These are phyloP conservation scores for Populus ilicifolia DNA, from an alignment of 345 rosid genomes.

Conservation along the genomic window DNA sequence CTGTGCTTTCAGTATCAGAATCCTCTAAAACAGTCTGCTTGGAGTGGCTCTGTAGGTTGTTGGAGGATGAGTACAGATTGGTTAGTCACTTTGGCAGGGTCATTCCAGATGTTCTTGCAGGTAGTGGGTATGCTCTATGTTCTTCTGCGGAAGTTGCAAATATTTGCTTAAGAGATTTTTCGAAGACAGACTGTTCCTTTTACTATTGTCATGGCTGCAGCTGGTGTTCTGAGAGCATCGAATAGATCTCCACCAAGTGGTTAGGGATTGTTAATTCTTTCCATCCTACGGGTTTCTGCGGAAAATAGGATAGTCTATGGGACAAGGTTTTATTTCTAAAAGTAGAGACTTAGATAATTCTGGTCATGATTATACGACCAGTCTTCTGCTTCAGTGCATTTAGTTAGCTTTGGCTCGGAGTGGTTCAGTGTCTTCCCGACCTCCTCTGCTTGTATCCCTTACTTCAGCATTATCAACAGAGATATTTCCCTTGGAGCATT, in stretches of 20 bases:
- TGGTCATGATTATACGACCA: slow-evolving; percentile 24
- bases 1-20: slow-evolving; percentile 50
- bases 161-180: slow-evolving; percentile 31
- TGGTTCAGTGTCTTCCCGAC: slow-evolving; percentile 51
- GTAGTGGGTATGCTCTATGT: slow-evolving; percentile 73
- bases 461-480: slow-evolving; percentile 65
- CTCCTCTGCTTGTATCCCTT: slow-evolving; percentile 53
- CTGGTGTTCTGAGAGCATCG: slow-evolving; percentile 71
- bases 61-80: slow-evolving; percentile 51
- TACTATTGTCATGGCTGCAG: slow-evolving; percentile 65
- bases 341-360: slow-evolving; percentile 24
- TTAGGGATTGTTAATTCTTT: slow-evolving; percentile 39
- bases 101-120: slow-evolving; percentile 64
- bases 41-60: slow-evolving; percentile 52
- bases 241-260: slow-evolving; percentile 34
- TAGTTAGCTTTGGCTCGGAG: slow-evolving; percentile 77
- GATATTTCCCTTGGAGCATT: slow-evolving; percentile 56
- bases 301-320: slow-evolving; percentile 48
- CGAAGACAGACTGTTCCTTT: slow-evolving; percentile 39
- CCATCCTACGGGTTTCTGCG: slow-evolving; percentile 47
- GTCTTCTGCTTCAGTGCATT: slow-evolving; percentile 53
- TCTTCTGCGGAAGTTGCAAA: slow-evolving; percentile 49
- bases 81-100: slow-evolving; percentile 32
- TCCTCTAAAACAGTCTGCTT: slow-evolving; percentile 47
- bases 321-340: slow-evolving; percentile 42